Evolutionary conservation across 75 land plant species (phyloP).

Genomic region (Gnetum montanum): DNA sequence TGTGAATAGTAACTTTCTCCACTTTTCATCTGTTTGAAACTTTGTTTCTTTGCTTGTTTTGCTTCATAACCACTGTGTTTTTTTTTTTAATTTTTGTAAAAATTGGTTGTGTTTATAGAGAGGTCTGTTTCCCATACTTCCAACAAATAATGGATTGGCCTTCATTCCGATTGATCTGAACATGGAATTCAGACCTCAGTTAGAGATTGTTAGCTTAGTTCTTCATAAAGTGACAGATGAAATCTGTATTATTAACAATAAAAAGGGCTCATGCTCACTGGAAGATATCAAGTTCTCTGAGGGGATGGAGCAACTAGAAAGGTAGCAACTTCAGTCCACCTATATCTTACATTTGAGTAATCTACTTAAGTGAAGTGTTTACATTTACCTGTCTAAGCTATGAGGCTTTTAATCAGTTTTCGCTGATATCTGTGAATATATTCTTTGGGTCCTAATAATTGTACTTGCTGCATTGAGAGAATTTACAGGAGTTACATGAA

Average conservation of each 20-base stretch:
- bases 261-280: conserved; percentile 4
- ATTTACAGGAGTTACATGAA: too few relatives aligned
- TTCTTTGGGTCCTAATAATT: too few relatives aligned
- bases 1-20: not conserved
- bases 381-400: too few relatives aligned
- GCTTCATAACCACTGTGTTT: not conserved
- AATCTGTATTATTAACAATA: conserved; percentile 43
- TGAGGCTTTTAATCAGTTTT: too few relatives aligned
- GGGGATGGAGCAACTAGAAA: conserved; percentile 53
- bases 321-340: conserved; percentile 48
- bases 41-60: not conserved
- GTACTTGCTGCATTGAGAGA: too few relatives aligned
- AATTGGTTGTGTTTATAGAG: conserved; percentile 40
- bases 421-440: too few relatives aligned
- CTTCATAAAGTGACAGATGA: conserved; percentile 97
- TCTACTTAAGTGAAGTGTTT: too few relatives aligned
- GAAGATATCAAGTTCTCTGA: conserved; percentile 47
- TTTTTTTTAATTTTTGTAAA: not conserved
- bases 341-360: too few relatives aligned
- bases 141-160: conserved; percentile 49
- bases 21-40: not conserved
- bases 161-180: conserved; percentile 61
- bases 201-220: conserved; percentile 50
- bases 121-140: conserved; percentile 77
- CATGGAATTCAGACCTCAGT: conserved; percentile 42